phyloP scores from a whole-genome alignment of 75 land plant species.

The Ceratopteris richardii region DNA sequence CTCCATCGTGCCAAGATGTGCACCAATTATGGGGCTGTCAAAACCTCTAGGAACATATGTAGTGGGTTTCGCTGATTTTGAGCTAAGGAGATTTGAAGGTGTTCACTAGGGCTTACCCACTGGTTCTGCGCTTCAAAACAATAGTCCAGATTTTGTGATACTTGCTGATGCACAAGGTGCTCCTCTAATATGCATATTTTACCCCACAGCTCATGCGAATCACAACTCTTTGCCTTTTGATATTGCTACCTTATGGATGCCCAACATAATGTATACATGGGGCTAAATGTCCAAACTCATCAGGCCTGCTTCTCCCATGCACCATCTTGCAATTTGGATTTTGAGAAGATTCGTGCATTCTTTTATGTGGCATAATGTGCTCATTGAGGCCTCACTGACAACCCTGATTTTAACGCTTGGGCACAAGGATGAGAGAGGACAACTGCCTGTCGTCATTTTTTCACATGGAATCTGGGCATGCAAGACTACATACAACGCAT shows the following conservation, averaged over 20 bases:
- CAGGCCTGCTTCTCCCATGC: conserved; percentile 2
- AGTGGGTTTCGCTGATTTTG: conserved; percentile 29
- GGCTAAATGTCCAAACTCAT: conserved; percentile 18
- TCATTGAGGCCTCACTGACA: conserved; percentile 19
- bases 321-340: conserved; percentile 11
- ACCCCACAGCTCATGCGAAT: conserved; percentile 17
- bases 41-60: conserved; percentile 28
- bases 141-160: background rate
- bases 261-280: conserved; percentile 12
- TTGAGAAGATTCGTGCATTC: conserved; percentile 16
- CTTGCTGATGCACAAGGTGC: conserved; percentile 5
- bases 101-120: background rate
- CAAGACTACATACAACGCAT: conserved; percentile 30
- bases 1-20: background rate
- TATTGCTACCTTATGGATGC: conserved; percentile 15
- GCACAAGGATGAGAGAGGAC: background rate
- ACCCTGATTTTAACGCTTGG: conserved; percentile 10
- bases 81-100: conserved; percentile 9
- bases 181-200: conserved; percentile 22
- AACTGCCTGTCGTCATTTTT: conserved; percentile 20
- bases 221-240: background rate
- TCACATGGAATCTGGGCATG: conserved; percentile 43
- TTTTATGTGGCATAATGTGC: conserved; percentile 6
- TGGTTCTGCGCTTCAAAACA: background rate
- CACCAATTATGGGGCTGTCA: conserved; percentile 15